These are phyloP conservation scores for Actinomortierella ambigua DNA, from an alignment of 371 early-diverging fungal species.

Conservation along the genomic window DNA sequence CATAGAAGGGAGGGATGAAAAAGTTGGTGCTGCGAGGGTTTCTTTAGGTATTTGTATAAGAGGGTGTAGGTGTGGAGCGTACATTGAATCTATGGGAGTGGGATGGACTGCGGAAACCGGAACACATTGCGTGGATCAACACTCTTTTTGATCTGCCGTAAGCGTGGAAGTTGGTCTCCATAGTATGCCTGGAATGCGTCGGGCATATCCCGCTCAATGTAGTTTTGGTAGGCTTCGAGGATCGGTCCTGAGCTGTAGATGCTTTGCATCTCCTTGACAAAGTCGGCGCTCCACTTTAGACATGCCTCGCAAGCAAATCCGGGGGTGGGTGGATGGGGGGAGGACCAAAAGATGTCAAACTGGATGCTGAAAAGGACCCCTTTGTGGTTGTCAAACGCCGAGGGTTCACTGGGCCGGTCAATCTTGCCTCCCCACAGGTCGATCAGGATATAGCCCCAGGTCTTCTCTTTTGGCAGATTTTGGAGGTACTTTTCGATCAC, in stretches of 20 bases:
- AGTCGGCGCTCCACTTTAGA: constrained; percentile 15
- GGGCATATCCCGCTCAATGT: constrained; percentile 35
- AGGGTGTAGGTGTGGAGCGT: too few relatives aligned
- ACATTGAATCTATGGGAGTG: constrained; percentile 4
- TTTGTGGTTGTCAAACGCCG: background rate
- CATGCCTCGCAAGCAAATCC: constrained; percentile 23
- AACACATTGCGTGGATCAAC: constrained; percentile 45
- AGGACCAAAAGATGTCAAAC: constrained; percentile 40
- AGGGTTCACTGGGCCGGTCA: too few relatives aligned
- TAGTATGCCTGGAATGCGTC: constrained; percentile 43
- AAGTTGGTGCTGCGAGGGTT: too few relatives aligned
- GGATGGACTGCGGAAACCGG: constrained; percentile 46
- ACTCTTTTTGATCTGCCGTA: constrained; percentile 37
- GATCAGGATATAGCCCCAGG: constrained; percentile 34
- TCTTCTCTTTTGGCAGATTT: constrained; percentile 11
- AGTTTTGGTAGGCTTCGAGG: constrained; percentile 41
- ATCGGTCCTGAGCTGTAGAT: constrained; percentile 15
- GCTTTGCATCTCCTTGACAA: constrained; percentile 26
- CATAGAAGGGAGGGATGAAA: too few relatives aligned
- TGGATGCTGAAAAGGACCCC: constrained; percentile 15
- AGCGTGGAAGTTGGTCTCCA: constrained; percentile 26
- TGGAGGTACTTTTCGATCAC: constrained; percentile 27
- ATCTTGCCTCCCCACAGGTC: constrained; percentile 45
- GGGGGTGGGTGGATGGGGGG: constrained; percentile 9
- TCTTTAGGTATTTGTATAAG: too few relatives aligned